phyloP scores from a whole-genome alignment of 2,329 filamentous ascomycete genomes.

The Alternaria sp. region DNA sequence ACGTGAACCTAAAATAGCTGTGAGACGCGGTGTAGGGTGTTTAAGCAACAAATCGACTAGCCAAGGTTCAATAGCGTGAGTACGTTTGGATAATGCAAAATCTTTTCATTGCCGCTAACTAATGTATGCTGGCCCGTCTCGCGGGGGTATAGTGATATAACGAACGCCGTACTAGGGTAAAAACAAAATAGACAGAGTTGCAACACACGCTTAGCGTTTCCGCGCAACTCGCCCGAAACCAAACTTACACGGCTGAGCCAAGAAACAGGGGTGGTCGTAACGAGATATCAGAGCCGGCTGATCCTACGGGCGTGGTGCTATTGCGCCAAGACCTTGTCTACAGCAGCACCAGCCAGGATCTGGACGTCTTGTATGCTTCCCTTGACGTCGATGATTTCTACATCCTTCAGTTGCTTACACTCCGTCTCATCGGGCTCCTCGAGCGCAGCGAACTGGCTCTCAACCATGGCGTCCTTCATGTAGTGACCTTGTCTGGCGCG shows the following conservation, averaged over 20 bases:
- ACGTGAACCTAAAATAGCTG: too few relatives aligned
- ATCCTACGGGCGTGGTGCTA: conserved; percentile 3
- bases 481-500: conserved; percentile 81
- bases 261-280: background rate
- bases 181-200: background rate
- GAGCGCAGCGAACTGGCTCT: conserved; percentile 87
- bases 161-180: background rate
- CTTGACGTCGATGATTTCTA: conserved; percentile 58
- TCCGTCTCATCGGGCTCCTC: conserved; percentile 79
- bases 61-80: conserved; percentile 8
- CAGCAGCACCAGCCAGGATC: conserved; percentile 50
- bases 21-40: too few relatives aligned
- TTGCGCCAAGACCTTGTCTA: conserved; percentile 45
- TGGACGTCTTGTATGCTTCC: conserved; percentile 54
- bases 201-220: background rate
- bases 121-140: conserved; percentile 4
- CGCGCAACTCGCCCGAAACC: background rate
- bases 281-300: conserved; percentile 12
- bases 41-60: too few relatives aligned
- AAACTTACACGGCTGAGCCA: background rate
- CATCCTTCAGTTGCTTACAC: conserved; percentile 57
- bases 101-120: background rate
- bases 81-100: background rate
- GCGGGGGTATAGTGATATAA: conserved; percentile 9
- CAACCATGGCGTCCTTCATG: conserved; percentile 96